Conservation (phyloP, 148 eudicot genomes). For the Vaccinium myrtillus region DNA sequence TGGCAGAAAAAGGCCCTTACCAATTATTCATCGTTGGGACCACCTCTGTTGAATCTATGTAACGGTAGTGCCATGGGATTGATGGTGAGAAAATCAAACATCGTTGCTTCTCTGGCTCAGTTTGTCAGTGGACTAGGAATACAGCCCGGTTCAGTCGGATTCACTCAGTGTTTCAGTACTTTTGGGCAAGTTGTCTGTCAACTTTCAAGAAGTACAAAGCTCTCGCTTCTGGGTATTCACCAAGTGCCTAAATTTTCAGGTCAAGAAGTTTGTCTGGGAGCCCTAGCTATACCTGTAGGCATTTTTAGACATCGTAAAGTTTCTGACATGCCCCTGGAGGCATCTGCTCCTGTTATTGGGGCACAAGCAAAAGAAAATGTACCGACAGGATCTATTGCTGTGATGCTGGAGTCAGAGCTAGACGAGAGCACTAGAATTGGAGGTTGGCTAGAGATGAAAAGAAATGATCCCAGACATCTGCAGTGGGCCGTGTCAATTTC, state of each 20-base stretch:
- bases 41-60: conserved; percentile 60
- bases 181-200: conserved; percentile 77
- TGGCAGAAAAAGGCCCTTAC: conserved; percentile 57
- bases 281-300: conserved; percentile 51
- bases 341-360: conserved; percentile 29
- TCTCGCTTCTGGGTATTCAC: conserved; percentile 64
- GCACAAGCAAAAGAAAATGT: conserved; percentile 19
- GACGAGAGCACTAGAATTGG: conserved; percentile 68
- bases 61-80: conserved; percentile 70
- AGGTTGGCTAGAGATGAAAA: conserved; percentile 78
- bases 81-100: conserved; percentile 46
- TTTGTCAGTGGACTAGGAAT: conserved; percentile 46
- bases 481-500: conserved; percentile 77
- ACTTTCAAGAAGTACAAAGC: conserved; percentile 53
- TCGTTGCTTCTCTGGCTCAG: conserved; percentile 68
- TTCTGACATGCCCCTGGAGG: conserved; percentile 32
- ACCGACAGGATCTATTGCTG: conserved; percentile 51
- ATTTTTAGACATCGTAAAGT: conserved; percentile 28
- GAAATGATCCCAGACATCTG: conserved; percentile 37
- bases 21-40: conserved; percentile 64
- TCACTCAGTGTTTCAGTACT: conserved; percentile 59
- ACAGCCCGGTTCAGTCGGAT: conserved; percentile 33
- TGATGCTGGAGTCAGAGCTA: conserved; percentile 68
- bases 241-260: conserved; percentile 39
- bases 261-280: conserved; percentile 43